Base-by-base conservation (phyloP, 371 early-diverging fungal genomes). In the Mycotypha africana region DNA sequence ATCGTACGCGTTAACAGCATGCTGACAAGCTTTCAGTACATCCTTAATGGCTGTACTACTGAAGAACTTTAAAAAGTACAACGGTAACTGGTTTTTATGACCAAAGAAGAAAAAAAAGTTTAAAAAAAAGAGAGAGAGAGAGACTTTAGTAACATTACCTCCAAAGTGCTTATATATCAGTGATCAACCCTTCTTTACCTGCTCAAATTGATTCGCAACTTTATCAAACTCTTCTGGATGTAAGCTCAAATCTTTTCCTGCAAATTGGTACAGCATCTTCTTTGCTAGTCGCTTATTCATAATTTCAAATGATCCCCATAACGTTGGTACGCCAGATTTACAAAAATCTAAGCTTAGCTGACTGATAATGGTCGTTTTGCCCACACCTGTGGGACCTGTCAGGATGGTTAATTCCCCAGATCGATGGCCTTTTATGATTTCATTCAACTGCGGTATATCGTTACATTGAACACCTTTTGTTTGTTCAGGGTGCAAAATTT, bases 271-370 rank as follows among this genome's bases (percentile, higher is more conserved):
- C 45, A 89, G 47, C 89, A 89, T 89, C 35, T 78, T 76, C 38
- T 81, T 80, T 2, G 79, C 85, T 16, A 89, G 52, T 16, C 88
- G 71, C 39, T 74, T 72, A 41, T 88, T 88, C 24, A 77, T 60
- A 44, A 89, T 86, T 56, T 89, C 89, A 69, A 89, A 89, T 19
- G 84, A 84, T 2, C 89, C 89, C 89, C 89, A 89, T 21, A 89
- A 55, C 2, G 88, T 88, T 34, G 82, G 79, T 14, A 89, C 80
- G 7, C 85, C 84, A n/a, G 76, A 75, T 49, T 70, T 63, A 56
- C 86, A 86, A 54, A 72, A 85, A 52, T 87, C 88, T 15, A 89
- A 56, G 43, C 84, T 80, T 33, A 87, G 43, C 41, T 88, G 88
- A 58, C 82, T 83, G 16, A 87, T 67, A n/a, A 87, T 67, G 0